These are phyloP conservation scores for Penicillium coprophilum DNA, from an alignment of 495 filamentous ascomycete species.

Conservation along the genomic window DNA sequence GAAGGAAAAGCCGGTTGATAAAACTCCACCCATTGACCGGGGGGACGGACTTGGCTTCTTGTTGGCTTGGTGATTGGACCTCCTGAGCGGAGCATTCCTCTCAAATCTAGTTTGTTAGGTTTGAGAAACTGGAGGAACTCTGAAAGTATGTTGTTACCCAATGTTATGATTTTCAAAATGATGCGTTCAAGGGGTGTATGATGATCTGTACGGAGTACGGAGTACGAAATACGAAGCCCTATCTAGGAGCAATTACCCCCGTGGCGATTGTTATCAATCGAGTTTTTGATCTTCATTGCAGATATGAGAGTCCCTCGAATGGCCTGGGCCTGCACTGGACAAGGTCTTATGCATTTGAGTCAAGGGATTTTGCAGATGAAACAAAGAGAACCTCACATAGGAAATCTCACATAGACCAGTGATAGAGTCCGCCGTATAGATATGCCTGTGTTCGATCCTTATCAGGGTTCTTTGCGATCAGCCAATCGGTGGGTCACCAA, in stretches of 20 bases:
- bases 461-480: not conserved
- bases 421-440: not conserved
- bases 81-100: constrained; percentile 3
- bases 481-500: not conserved
- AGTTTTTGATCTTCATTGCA: constrained; percentile 11
- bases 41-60: not conserved
- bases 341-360: not conserved
- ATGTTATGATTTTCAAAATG: not conserved
- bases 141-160: not conserved
- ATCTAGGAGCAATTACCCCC: not conserved
- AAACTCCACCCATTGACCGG: constrained; percentile 8
- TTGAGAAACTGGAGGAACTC: not conserved
- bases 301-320: not conserved
- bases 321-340: constrained; percentile 7
- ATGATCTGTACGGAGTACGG: not conserved
- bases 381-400: not conserved
- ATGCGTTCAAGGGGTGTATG: constrained; percentile 10
- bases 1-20: not conserved
- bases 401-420: not conserved
- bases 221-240: too few species aligned
- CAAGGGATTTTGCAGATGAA: not conserved
- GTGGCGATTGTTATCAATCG: constrained; percentile 6
- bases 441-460: not conserved
- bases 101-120: not conserved
- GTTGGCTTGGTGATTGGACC: not conserved